A percentile compares a stretch with the other conserved stretches of the same genome.
phyloP scores from a whole-genome alignment of 306 rosid genomes.

The Gynostemma pentaphyllum region DNA sequence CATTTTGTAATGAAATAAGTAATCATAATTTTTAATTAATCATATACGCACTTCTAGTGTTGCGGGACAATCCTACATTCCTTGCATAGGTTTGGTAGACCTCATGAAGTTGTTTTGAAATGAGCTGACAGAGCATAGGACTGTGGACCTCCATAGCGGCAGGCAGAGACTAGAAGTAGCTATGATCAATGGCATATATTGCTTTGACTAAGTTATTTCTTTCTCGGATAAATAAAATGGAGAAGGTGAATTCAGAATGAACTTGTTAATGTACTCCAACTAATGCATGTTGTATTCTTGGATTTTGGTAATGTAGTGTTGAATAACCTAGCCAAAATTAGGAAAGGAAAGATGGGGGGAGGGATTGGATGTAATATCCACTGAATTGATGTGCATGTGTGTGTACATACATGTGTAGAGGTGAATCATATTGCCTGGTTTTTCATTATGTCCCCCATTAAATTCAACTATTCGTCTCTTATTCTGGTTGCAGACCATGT shows the following conservation, averaged over 20 bases:
- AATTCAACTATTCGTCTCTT: neutral
- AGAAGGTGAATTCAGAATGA: neutral
- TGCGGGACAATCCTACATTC: too few relatives aligned
- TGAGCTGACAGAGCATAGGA: neutral
- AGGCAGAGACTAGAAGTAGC: neutral
- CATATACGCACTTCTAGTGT: too few relatives aligned
- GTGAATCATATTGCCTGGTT: neutral
- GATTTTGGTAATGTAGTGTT: too few relatives aligned
- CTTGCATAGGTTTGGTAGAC: neutral
- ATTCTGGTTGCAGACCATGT: conserved; percentile 34
- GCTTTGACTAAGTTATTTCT: neutral
- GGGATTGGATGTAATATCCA: neutral
- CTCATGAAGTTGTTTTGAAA: neutral
- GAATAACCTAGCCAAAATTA: too few relatives aligned
- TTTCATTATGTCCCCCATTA: conserved; percentile 3
- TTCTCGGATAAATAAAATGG: neutral
- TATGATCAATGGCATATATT: neutral
- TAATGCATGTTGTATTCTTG: neutral
- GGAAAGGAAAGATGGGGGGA: neutral
- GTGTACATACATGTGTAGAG: neutral
- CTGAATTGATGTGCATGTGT: neutral
- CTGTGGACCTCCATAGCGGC: neutral
- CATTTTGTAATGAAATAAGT: too few relatives aligned
- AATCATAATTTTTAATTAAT: too few relatives aligned
- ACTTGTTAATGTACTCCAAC: neutral